phyloP scores from a whole-genome alignment of 2,329 filamentous ascomycete genomes.

The Cryphonectria japonica region DNA sequence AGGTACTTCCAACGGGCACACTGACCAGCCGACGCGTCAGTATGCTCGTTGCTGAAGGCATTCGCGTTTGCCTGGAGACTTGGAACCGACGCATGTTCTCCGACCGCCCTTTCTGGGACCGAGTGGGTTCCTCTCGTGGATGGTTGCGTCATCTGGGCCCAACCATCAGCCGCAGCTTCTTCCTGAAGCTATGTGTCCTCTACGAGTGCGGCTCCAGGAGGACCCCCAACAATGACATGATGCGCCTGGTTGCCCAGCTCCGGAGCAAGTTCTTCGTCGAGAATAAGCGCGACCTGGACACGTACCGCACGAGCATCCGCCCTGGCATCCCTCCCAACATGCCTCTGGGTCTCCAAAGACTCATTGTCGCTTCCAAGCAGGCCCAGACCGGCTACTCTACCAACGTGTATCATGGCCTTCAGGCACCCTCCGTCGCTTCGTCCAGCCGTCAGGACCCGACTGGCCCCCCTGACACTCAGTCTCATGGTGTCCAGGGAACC shows the following conservation, averaged over 20 bases:
- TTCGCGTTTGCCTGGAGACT: neutral
- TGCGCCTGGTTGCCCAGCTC: neutral
- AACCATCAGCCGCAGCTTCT: conserved; percentile 14
- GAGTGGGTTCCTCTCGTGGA: neutral
- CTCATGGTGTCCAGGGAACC: neutral
- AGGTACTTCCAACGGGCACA: neutral
- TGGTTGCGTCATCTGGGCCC: conserved; percentile 14
- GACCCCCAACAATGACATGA: neutral
- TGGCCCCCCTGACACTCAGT: too few species aligned
- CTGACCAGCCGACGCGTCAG: conserved; percentile 1
- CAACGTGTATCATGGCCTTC: too few species aligned
- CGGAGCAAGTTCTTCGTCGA: neutral
- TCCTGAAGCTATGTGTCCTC: conserved; percentile 16
- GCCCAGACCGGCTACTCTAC: too few species aligned
- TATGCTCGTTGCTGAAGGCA: neutral
- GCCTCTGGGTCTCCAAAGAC: neutral
- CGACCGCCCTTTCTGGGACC: conserved; percentile 2
- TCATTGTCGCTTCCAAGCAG: too few species aligned
- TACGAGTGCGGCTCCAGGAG: conserved; percentile 13
- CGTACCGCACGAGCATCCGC: neutral
- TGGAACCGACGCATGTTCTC: neutral
- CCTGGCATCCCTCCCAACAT: neutral
- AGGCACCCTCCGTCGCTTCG: too few species aligned
- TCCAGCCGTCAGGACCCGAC: too few species aligned
- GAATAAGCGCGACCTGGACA: conserved; percentile 9